A percentile compares a stretch with the other conserved stretches of the same genome.
These are phyloP conservation scores for Aspergillus fijiensis DNA, from an alignment of 2,329 filamentous ascomycete genomes.

Conservation along the genomic window DNA sequence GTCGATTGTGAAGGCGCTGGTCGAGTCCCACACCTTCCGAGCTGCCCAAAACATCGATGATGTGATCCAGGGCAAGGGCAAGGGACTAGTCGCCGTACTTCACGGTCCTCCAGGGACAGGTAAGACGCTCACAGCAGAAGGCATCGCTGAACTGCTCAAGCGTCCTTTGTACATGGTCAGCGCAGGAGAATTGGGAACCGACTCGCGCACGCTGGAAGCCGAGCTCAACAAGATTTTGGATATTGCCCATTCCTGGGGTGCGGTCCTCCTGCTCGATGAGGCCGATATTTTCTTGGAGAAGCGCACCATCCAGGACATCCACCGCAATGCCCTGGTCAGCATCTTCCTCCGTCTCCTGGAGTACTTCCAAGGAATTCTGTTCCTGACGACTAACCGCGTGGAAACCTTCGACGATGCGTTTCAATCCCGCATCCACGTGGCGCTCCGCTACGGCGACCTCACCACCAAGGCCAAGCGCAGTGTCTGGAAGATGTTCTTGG, in stretches of 20 bases:
- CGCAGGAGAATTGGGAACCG: conserved; percentile 77
- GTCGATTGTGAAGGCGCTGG: conserved; percentile 73
- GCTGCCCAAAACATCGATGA: conserved; percentile 80
- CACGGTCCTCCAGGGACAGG: conserved; percentile 85
- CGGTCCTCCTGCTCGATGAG: conserved; percentile 81
- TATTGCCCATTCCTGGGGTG: conserved; percentile 82
- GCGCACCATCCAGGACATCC: conserved; percentile 77
- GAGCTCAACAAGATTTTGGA: conserved; percentile 83
- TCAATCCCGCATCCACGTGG: conserved; percentile 82
- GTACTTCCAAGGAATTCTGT: conserved; percentile 89
- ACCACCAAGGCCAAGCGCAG: conserved; percentile 69
- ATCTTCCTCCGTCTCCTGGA: conserved; percentile 85
- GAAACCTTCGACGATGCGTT: conserved; percentile 88
- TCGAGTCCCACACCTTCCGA: conserved; percentile 80
- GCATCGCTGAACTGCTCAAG: conserved; percentile 77
- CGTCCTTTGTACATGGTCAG: conserved; percentile 82
- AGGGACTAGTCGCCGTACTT: conserved; percentile 77
- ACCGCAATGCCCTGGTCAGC: conserved; percentile 80
- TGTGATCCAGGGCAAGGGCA: conserved; percentile 79
- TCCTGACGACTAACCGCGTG: conserved; percentile 85
- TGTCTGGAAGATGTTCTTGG: conserved; percentile 83
- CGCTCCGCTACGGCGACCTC: conserved; percentile 75
- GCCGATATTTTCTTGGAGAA: conserved; percentile 83
- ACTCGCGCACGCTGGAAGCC: conserved; percentile 69
- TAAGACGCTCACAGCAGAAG: conserved; percentile 84